Conservation (phyloP, 2,329 filamentous ascomycete genomes). For the Plenodomus lindquistii region DNA sequence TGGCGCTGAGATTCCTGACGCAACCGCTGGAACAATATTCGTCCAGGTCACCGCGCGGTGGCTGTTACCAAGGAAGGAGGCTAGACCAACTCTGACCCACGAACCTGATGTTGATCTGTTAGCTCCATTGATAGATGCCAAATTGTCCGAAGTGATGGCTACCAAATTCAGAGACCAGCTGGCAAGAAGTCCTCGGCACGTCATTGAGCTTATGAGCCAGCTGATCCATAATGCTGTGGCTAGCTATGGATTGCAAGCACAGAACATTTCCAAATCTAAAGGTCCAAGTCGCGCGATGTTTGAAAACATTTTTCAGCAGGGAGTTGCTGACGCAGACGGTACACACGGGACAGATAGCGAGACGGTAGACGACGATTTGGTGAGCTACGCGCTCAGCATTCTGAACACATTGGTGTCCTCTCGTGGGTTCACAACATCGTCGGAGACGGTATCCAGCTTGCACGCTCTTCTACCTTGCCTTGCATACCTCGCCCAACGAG, state of each 20-base stretch:
- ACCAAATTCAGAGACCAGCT: constrained; percentile 65
- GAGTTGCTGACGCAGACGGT: background rate
- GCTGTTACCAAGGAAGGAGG: constrained; percentile 45
- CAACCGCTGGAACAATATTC: constrained; percentile 63
- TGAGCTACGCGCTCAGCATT: constrained; percentile 48
- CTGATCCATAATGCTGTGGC: constrained; percentile 51
- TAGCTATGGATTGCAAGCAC: background rate
- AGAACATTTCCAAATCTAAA: background rate
- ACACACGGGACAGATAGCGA: constrained; percentile 6
- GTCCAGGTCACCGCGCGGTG: constrained; percentile 62
- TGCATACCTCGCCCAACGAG: constrained; percentile 24
- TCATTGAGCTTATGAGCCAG: constrained; percentile 66
- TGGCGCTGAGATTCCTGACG: constrained; percentile 57
- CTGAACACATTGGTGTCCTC: constrained; percentile 43
- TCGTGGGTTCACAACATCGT: constrained; percentile 37
- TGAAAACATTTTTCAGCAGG: constrained; percentile 24
- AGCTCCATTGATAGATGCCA: constrained; percentile 59
- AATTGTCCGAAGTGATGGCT: constrained; percentile 68
- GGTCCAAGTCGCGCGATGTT: constrained; percentile 32
- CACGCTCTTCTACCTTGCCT: constrained; percentile 19
- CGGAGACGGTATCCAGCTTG: constrained; percentile 19
- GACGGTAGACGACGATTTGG: constrained; percentile 41
- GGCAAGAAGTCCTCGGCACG: constrained; percentile 65
- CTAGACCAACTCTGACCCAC: constrained; percentile 25
- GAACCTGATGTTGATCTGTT: constrained; percentile 49